Percentiles rank a stretch among this genome's conserved stretches.
Conservation (phyloP, 2,329 filamentous ascomycete species). For the Grosmannia clavigera region DNA sequence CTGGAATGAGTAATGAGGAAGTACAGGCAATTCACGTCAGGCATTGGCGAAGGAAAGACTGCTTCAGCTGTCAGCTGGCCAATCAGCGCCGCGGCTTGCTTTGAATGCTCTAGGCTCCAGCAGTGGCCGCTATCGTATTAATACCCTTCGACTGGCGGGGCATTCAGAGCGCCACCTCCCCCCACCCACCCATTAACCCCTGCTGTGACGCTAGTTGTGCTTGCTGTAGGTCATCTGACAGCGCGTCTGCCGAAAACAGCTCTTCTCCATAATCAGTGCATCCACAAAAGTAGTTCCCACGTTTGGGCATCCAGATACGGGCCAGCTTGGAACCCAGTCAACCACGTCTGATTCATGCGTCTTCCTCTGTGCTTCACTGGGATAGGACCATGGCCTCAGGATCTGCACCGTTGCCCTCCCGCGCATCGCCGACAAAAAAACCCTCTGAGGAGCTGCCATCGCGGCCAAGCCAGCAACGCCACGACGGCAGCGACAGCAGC, state of each 20-base stretch:
- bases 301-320: neutral
- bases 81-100: neutral
- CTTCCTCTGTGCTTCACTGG: neutral
- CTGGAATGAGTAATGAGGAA: neutral
- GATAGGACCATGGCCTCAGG: constrained; percentile 5
- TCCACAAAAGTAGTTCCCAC: neutral
- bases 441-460: constrained; percentile 9
- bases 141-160: neutral
- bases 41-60: neutral
- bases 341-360: neutral
- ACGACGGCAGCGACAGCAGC: neutral
- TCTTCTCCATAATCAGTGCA: neutral
- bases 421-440: constrained; percentile 9
- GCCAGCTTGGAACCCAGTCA: neutral
- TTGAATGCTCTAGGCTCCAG: neutral
- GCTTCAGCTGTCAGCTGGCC: neutral
- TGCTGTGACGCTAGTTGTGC: neutral
- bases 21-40: neutral
- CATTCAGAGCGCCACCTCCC: neutral
- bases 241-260: neutral
- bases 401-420: constrained; percentile 5
- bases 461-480: neutral
- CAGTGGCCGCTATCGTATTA: neutral
- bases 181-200: neutral
- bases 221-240: neutral